Evolutionary conservation across 1,284 basidiomycete species (phyloP).

Genomic region (Malassezia sympodialis): DNA sequence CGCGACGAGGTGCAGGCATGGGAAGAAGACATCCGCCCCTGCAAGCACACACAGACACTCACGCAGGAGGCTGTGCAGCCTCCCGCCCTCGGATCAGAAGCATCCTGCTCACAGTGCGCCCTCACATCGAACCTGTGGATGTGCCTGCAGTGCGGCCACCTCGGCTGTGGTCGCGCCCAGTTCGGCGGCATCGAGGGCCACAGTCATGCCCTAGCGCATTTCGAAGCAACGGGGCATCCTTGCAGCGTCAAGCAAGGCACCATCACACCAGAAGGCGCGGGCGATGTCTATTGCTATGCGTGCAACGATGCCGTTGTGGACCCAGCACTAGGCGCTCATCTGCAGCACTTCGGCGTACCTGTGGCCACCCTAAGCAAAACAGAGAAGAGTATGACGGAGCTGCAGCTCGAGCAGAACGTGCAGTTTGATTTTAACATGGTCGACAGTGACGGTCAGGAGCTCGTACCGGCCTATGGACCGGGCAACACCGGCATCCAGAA

Average conservation of each 20-base stretch:
- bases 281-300: conserved; percentile 86
- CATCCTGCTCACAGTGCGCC: conserved; percentile 31
- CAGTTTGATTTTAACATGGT: conserved; percentile 90
- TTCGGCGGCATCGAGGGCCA: conserved; percentile 79
- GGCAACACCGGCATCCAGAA: conserved; percentile 82
- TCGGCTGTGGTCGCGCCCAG: conserved; percentile 81
- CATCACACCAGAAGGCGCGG: conserved; percentile 85
- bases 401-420: conserved; percentile 94
- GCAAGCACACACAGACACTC: conserved; percentile 74
- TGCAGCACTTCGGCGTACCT: conserved; percentile 76
- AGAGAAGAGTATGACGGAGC: conserved; percentile 91
- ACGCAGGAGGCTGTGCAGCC: conserved; percentile 51
- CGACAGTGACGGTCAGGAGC: conserved; percentile 73
- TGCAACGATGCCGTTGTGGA: conserved; percentile 82
- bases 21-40: conserved; percentile 84
- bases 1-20: conserved; percentile 92
- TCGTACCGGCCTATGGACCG: conserved; percentile 78
- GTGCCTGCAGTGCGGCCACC: conserved; percentile 78
- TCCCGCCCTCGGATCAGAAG: conserved; percentile 27
- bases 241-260: conserved; percentile 91
- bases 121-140: conserved; percentile 71
- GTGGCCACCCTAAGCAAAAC: conserved; percentile 76
- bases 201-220: conserved; percentile 79
- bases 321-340: conserved; percentile 65
- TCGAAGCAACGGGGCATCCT: conserved; percentile 63